phyloP scores from a whole-genome alignment of 345 rosid species.

The Cardamine chenopodiifolia region DNA sequence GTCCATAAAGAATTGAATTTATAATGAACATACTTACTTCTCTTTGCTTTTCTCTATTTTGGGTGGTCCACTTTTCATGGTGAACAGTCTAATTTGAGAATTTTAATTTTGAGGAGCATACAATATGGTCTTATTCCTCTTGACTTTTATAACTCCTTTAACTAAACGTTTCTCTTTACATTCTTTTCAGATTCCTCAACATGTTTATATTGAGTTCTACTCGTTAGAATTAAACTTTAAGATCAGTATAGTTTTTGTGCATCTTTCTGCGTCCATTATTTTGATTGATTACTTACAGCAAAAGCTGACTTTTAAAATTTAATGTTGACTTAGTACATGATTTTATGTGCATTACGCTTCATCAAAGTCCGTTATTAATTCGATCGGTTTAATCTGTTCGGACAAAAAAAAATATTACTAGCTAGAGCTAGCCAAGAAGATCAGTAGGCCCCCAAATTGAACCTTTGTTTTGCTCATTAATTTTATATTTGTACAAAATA shows the following conservation, averaged over 20 bases:
- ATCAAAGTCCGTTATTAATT: conserved; percentile 3
- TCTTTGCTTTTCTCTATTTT: conserved; percentile 31
- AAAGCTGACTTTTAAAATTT: background rate
- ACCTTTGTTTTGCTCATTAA: background rate
- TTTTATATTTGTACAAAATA: background rate
- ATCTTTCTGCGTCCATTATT: background rate
- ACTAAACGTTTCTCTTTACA: background rate
- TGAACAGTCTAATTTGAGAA: conserved; percentile 25
- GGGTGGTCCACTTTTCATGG: conserved; percentile 32
- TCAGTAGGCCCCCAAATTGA: conserved; percentile 23
- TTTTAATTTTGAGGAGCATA: conserved; percentile 13
- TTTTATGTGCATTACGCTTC: background rate
- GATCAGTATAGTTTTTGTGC: conserved; percentile 3
- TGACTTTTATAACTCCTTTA: conserved; percentile 21
- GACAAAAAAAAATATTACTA: background rate
- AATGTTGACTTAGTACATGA: conserved; percentile 8
- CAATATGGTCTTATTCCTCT: conserved; percentile 22
- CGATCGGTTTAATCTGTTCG: background rate
- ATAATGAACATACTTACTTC: background rate
- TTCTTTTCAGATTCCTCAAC: conserved; percentile 20
- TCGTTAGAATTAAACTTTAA: background rate
- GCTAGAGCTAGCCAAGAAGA: conserved; percentile 10
- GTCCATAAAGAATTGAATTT: conserved; percentile 30
- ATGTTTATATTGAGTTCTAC: background rate
- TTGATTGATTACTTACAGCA: background rate